A percentile compares a stretch with the other conserved stretches of the same genome.
These are phyloP conservation scores for Monilinia vaccinii-corymbosi DNA, from an alignment of 2,329 filamentous ascomycete genomes.

Conservation along the genomic window DNA sequence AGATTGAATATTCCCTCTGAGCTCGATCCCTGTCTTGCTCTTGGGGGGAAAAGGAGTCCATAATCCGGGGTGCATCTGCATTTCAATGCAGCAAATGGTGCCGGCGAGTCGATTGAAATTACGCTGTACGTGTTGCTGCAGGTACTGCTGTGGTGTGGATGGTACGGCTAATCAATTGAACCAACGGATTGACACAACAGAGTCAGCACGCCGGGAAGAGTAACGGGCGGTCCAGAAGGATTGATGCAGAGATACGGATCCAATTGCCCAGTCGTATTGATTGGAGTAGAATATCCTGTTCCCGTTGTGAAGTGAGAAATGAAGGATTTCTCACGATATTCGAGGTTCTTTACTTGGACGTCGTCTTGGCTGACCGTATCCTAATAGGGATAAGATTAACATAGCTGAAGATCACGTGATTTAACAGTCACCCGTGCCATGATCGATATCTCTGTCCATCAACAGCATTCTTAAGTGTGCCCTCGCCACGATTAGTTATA, in stretches of 20 bases:
- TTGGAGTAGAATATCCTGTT: background rate
- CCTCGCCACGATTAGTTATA: background rate
- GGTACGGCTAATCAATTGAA: background rate
- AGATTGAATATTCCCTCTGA: slow-evolving; percentile 8
- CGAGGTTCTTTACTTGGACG: background rate
- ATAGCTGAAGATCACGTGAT: background rate
- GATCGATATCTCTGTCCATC: background rate
- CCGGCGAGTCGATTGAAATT: background rate
- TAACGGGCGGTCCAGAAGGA: background rate
- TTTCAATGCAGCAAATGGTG: background rate
- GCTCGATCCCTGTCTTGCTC: background rate
- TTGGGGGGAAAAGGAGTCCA: slow-evolving; percentile 1
- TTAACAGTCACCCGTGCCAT: background rate
- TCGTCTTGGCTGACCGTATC: slow-evolving; percentile 2
- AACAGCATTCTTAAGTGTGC: background rate
- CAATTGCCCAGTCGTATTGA: background rate
- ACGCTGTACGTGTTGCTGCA: background rate
- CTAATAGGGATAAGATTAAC: background rate
- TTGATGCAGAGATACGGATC: background rate
- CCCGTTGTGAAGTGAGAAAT: background rate
- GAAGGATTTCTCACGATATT: background rate
- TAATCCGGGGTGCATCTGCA: slow-evolving; percentile 5
- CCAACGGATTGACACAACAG: background rate
- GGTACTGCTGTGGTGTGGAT: too few species aligned
- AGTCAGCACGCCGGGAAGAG: background rate